Evolutionary conservation across 495 filamentous ascomycete genomes (phyloP), one percentile per base, ranked within the genome.

Genomic region (Xylaria intraflava): DNA sequence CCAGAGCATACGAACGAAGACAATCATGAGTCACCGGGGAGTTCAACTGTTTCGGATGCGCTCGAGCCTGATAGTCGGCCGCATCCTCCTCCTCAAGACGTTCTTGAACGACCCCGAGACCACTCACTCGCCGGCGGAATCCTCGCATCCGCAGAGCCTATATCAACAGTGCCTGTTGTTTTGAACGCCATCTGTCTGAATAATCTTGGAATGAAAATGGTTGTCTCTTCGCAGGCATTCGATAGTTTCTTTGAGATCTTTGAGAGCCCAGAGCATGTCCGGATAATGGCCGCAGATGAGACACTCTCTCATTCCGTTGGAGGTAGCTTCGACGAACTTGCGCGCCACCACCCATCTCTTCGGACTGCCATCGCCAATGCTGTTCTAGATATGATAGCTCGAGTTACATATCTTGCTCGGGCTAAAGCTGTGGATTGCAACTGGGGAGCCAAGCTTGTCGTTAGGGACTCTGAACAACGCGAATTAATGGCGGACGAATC

Each of bases 131-230:
- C 88, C 29, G 73, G 73, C 30, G 88, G 90, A 1, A 92, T 97
- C 43, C 77, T 96, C 42, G 81, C 93, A 14, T 84, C 88, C 9
- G 76, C 80, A 12, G 94, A 99, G 62, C 87, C 90, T 33, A 91
- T 99, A 54, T 82, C 80, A 19, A 84, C 84, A 48, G 84, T 97
- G 30, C 90, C 94, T 5, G 78, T 83, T 46, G 90, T 91, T 5
- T 86, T 96, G 64, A 92, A 93, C 16, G 92, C 93, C 4, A 92
- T 99, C 41, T 99, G 90, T 60, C 72, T 99, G 46, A 96, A 95
- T 52, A 81, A 87, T 33, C 72, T 79, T 17, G 94, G 94, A n/a
- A 83, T 96, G 76, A 84, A 88, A 59, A 81, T 96, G 60, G 94
- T 99, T 61, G 82, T 90, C 52, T 79, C 84, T 1, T 96, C 92